phyloP scores from a whole-genome alignment of 768 basidiomycete genomes.

The Leccinum arenicola region DNA sequence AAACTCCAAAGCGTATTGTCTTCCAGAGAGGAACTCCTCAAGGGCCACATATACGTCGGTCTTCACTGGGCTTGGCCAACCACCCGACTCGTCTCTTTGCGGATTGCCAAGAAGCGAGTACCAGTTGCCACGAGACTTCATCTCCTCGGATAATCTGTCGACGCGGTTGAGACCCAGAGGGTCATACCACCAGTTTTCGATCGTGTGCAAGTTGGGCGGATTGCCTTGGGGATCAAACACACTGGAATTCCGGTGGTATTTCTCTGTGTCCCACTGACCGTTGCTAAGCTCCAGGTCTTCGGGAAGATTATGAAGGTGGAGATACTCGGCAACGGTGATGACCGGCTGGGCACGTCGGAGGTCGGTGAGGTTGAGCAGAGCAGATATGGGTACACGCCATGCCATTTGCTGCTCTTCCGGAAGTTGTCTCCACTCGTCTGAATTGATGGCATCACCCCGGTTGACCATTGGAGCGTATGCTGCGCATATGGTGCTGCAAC shows the following conservation, averaged over 20 bases:
- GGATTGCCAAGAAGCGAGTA: slow-evolving; percentile 13
- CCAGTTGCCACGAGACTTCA: slow-evolving; percentile 34
- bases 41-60: slow-evolving; percentile 20
- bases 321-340: slow-evolving; percentile 41
- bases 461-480: slow-evolving; percentile 45
- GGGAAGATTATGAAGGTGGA: slow-evolving; percentile 38
- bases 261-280: slow-evolving; percentile 38
- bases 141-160: slow-evolving; percentile 33
- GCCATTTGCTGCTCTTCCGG: slow-evolving; percentile 37
- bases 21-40: slow-evolving; percentile 17
- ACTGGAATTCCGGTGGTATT: slow-evolving; percentile 32
- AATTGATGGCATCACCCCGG: slow-evolving; percentile 41
- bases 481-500: slow-evolving; percentile 32
- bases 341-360: slow-evolving; percentile 38
- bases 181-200: slow-evolving; percentile 43
- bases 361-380: slow-evolving; percentile 43
- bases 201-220: slow-evolving; percentile 30
- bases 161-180: slow-evolving; percentile 36
- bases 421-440: slow-evolving; percentile 40
- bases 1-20: slow-evolving; percentile 20
- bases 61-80: slow-evolving; percentile 23
- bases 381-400: slow-evolving; percentile 34
- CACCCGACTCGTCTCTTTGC: slow-evolving; percentile 14
- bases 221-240: slow-evolving; percentile 21
- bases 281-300: slow-evolving; percentile 34